These are phyloP conservation scores for Ammopiptanthus mongolicus DNA, from an alignment of 306 rosid genomes.

Conservation along the genomic window DNA sequence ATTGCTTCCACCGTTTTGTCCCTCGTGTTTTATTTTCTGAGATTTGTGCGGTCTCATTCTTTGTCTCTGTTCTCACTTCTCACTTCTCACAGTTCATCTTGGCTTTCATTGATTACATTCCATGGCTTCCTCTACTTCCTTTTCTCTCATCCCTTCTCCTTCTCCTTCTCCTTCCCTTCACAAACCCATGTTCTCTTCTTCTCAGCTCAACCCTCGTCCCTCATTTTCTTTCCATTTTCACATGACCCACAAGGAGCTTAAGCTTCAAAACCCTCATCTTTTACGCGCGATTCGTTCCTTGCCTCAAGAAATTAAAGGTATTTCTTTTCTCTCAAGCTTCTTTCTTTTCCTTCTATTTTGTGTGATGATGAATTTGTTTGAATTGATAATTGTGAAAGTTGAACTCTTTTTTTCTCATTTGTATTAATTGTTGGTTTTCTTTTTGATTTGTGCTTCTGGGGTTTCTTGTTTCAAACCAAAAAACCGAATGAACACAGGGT, in stretches of 20 bases:
- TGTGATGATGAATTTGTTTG: background rate
- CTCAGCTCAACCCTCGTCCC: constrained; percentile 7
- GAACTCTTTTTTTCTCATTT: background rate
- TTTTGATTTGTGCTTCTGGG: background rate
- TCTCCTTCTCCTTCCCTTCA: constrained; percentile 18
- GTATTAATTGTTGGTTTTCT: background rate
- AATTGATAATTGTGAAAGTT: background rate
- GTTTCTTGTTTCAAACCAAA: background rate
- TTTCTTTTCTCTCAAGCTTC: background rate
- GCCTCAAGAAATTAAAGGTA: constrained; percentile 46
- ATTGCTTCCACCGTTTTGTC: too few species aligned
- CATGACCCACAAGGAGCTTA: constrained; percentile 2
- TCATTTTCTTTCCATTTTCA: constrained; percentile 36
- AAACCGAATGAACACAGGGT: background rate
- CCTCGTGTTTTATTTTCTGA: background rate
- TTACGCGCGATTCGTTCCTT: constrained; percentile 34
- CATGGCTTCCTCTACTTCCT: constrained; percentile 30
- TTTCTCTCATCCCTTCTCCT: constrained; percentile 32
- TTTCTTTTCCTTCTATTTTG: too few species aligned
- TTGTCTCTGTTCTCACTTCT: background rate
- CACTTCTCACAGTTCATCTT: background rate
- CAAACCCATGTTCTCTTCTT: background rate
- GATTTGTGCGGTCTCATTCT: background rate
- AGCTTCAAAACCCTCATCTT: constrained; percentile 28
- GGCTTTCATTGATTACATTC: background rate